phyloP scores from a whole-genome alignment of 495 filamentous ascomycete species.

The Parathielavia appendiculata region DNA sequence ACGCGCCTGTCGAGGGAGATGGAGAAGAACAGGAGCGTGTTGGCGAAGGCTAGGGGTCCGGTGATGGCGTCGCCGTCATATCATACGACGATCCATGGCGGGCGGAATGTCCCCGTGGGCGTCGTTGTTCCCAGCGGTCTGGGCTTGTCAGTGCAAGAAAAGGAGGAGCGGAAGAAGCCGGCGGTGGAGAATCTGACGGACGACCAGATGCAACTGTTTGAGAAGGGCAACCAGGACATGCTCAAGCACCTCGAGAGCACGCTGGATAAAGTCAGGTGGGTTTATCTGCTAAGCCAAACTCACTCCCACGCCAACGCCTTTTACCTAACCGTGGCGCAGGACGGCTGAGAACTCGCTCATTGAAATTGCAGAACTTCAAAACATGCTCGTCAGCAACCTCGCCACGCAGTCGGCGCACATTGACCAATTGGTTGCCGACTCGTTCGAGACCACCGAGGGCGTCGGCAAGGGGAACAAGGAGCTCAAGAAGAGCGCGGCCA shows the following conservation, averaged over 20 bases:
- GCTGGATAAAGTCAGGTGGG: constrained; percentile 82
- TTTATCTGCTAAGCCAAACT: background rate
- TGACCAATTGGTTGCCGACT: constrained; percentile 81
- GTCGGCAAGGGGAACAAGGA: constrained; percentile 86
- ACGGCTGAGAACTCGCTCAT: constrained; percentile 85
- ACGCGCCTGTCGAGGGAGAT: constrained; percentile 73
- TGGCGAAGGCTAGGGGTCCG: constrained; percentile 58
- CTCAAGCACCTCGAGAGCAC: constrained; percentile 86
- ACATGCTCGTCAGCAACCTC: constrained; percentile 78
- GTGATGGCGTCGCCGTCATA: constrained; percentile 11
- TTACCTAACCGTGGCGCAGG: constrained; percentile 39
- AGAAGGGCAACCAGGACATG: constrained; percentile 88
- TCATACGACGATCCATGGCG: constrained; percentile 13
- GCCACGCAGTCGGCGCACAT: constrained; percentile 80
- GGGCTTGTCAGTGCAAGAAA: constrained; percentile 37
- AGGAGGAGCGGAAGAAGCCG: constrained; percentile 24
- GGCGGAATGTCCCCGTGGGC: constrained; percentile 7
- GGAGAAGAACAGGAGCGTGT: constrained; percentile 81
- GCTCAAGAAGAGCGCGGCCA: constrained; percentile 76
- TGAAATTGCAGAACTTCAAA: constrained; percentile 90
- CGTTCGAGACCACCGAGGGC: constrained; percentile 72
- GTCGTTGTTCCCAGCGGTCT: background rate
- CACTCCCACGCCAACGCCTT: background rate
- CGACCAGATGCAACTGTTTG: constrained; percentile 89
- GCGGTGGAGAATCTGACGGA: constrained; percentile 61